phyloP scores from a whole-genome alignment of 257 asterid genomes.

The Echites panduratus region DNA sequence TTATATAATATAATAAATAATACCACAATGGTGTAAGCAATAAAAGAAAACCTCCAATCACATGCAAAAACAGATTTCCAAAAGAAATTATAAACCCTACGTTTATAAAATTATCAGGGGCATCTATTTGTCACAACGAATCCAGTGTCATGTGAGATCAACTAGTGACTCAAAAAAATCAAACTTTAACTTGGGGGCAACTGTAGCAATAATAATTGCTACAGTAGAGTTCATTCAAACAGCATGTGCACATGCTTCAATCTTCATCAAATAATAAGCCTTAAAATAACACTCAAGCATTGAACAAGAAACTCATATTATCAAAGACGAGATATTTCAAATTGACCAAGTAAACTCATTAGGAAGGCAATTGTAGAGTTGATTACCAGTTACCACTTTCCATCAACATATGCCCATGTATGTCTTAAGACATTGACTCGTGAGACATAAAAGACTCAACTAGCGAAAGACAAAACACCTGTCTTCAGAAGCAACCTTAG shows the following conservation, averaged over 20 bases:
- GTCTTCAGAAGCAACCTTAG: background rate
- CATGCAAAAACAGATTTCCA: background rate
- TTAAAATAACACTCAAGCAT: background rate
- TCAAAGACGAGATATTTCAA: background rate
- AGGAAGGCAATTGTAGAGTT: background rate
- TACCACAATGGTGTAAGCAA: background rate
- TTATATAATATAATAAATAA: too few species aligned
- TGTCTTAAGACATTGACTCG: background rate
- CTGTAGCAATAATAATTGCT: background rate
- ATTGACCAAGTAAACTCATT: background rate
- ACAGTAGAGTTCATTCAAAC: background rate
- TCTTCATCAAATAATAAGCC: conserved; percentile 1
- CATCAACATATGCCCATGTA: background rate
- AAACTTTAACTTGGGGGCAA: background rate
- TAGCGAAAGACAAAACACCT: background rate
- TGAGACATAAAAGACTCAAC: background rate
- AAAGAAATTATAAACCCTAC: background rate
- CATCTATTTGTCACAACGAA: background rate
- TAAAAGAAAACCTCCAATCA: background rate
- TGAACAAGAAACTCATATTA: background rate
- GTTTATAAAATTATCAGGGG: background rate
- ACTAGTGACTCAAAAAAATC: background rate
- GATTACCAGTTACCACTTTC: background rate
- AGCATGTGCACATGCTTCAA: background rate
- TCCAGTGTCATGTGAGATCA: background rate